Base-by-base conservation (phyloP, 768 basidiomycete species). In the Mycena metata region DNA sequence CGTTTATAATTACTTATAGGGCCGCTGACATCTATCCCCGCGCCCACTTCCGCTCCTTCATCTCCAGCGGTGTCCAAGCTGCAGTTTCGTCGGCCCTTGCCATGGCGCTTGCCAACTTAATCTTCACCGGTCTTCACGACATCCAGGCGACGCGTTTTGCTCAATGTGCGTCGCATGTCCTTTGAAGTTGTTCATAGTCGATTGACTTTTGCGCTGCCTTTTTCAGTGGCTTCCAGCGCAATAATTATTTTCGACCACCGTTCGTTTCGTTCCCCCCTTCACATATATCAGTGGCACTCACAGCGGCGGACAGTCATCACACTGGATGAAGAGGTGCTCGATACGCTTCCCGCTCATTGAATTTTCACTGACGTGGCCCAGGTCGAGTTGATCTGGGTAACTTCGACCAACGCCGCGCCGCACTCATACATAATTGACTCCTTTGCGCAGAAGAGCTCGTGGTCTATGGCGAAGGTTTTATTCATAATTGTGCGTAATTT, bases 331-430 rank as follows among this genome's bases (percentile, higher is more conserved):
- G 88, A 89, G 83, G 88, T 87, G 59, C 36, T 80, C 70, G 21
- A 46, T 19, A 45, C 11, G 41, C 21, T 55, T 69, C 11, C 35
- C 49, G 59, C 42, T 45, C 30, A 30, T 26, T 7, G 16, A 55
- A 17, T 62, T 13, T 33, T 54, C 45, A 30, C 36, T 70, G n/a
- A 69, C 39, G 46, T 64, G 54, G 26, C 13, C 5, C 70, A 89
- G 88, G 75, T 88, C 46, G 80, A 85, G 46, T 76, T 88, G 36
- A 86, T 90, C 46, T 89, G 88, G 88, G 87, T 88, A 75, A 57
- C 72, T 56, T 21, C n/a, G 10, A 26, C 23, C 23, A 33, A n/a
- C 39, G 55, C 50, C 7, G 59, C 26, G 49, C 62, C 59, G 55
- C 43, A 30, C 13, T 41, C 50, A 1, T 45, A 24, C 24, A 49